Conservation (phyloP, 1,284 basidiomycete genomes). For the Irpex sp. region DNA sequence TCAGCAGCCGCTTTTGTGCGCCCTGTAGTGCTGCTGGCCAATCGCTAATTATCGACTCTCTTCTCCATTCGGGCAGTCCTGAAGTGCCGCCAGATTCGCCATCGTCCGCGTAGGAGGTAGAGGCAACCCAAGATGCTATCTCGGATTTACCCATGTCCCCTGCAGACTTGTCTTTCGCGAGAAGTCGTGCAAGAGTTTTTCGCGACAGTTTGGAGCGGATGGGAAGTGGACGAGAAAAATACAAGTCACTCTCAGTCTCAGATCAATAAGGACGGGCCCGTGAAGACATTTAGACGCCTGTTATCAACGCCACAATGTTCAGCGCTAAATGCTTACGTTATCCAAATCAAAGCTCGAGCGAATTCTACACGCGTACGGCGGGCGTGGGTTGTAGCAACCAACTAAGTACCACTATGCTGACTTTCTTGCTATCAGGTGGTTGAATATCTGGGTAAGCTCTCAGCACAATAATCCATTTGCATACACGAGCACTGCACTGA, state of each 20-base stretch:
- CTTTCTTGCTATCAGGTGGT: too few species aligned
- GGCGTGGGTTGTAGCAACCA: too few species aligned
- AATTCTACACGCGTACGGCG: too few species aligned
- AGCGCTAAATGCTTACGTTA: not conserved
- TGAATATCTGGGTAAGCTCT: too few species aligned
- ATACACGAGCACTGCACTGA: too few species aligned
- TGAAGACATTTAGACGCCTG: not conserved
- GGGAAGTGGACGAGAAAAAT: not conserved
- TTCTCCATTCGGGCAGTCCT: conserved; percentile 1
- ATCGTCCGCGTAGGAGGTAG: conserved; percentile 7
- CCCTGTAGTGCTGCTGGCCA: conserved; percentile 4
- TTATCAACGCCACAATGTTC: not conserved
- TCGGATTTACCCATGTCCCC: conserved; percentile 9
- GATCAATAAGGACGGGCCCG: not conserved
- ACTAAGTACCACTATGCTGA: too few species aligned
- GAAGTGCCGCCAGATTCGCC: not conserved
- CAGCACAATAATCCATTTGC: too few species aligned
- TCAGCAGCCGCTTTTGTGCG: conserved; percentile 2
- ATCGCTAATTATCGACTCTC: conserved; percentile 7
- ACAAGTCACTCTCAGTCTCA: not conserved
- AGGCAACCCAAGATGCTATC: conserved; percentile 10
- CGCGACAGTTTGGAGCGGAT: conserved; percentile 5
- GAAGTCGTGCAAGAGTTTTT: conserved; percentile 4
- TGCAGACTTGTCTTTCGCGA: conserved; percentile 7
- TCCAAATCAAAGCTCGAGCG: too few species aligned